These are phyloP conservation scores for Gypsophila paniculata DNA, from an alignment of 179 eudicot species.

Conservation along the genomic window DNA sequence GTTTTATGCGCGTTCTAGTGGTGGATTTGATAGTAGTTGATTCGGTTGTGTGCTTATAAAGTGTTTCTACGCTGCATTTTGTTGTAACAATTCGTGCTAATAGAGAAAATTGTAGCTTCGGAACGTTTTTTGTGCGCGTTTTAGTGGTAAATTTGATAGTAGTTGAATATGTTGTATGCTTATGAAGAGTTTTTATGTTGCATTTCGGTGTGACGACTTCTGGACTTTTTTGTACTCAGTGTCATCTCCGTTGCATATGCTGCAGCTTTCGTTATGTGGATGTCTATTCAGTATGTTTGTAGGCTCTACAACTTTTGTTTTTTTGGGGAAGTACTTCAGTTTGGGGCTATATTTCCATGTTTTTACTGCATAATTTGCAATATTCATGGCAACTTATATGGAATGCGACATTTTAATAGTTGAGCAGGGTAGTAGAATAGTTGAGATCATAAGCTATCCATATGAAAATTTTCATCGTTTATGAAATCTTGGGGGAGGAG, in stretches of 20 bases:
- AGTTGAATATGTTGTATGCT: background rate
- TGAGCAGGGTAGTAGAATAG: background rate
- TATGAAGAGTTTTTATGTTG: background rate
- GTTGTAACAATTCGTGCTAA: background rate
- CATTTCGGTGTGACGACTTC: background rate
- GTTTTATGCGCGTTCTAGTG: background rate
- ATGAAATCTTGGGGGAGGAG: background rate
- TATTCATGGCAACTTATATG: background rate
- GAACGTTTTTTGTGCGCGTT: background rate
- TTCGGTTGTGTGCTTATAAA: background rate
- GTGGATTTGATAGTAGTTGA: background rate
- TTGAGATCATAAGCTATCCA: background rate
- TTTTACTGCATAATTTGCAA: no score
- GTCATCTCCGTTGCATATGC: background rate
- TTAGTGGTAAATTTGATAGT: background rate
- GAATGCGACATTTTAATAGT: background rate
- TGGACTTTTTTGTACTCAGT: no score
- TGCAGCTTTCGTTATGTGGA: background rate
- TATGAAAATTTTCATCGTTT: background rate
- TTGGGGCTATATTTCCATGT: background rate
- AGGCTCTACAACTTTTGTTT: background rate
- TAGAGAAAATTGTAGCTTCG: background rate
- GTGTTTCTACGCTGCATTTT: background rate
- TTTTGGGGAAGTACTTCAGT: background rate
- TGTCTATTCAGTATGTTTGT: background rate